Base-by-base conservation (phyloP, 345 rosid genomes). In the Garcia nutans region DNA sequence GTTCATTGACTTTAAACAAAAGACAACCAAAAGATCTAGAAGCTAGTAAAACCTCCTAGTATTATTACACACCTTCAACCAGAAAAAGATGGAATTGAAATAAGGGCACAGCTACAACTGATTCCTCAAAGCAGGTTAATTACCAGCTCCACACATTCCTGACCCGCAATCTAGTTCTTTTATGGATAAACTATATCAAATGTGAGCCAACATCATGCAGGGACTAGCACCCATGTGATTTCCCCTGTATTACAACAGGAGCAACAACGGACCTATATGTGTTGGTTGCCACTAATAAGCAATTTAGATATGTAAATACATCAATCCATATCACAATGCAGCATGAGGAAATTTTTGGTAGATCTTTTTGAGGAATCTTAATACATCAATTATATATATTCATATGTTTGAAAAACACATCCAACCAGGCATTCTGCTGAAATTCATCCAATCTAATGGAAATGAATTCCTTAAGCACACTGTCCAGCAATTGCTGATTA, bases 381-480 rank as follows among this genome's bases (percentile, higher is more conserved):
- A 11, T 3, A 33, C 60, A 54, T 23, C 3, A 55, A 10, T 19
- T 31, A n/a, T 23, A 20, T 31, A 62, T 49, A 28, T 50, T 28
- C 41, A 13, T 20, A 68, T 31, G n/a, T n/a, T 67, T 5, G 49
- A 54, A 41, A 6, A 55, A 56, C 54, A 74, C 22, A 16, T 50
- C 62, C 6, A 31, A 54, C 52, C 63, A 55, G 33, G 57, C 24
- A 15, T 55, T 37, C 56, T 8, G 57, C 42, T 55, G 62, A 26
- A 65, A 55, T 47, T 24, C 57, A 75, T 74, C 19, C 44, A 37
- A 55, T 23, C 57, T 23, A 42, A 28, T 6, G 50, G 37, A 74
- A 65, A 22, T 59, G n/a, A 60, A 17, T 59, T 58, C 41, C 58
- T 68, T 41, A 49, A 75, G 45, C 24, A 67, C 15, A 17, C 59